Evolutionary conservation across 768 basidiomycete species (phyloP), one percentile per base, ranked within the genome.

Genomic region (Mycena galericulata): DNA sequence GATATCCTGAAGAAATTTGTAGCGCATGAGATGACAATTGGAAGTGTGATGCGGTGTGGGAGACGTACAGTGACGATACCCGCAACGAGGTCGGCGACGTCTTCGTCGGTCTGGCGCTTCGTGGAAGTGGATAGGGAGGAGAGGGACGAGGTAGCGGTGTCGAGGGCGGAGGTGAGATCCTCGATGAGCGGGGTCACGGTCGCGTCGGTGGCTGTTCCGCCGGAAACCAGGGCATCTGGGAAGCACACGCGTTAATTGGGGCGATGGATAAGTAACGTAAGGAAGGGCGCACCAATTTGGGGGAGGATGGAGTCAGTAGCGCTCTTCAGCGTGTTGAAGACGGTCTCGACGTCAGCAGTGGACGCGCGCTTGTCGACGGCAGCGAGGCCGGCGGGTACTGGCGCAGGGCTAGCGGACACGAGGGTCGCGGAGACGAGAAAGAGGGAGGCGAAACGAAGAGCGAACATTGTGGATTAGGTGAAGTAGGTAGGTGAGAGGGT

Each of bases 41-140:
- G 8, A 36, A n/a, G n/a, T n/a, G n/a, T n/a, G n/a, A n/a, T n/a
- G 34, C 34, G 14, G 14, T 7, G 34, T 7, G 34, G 14, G 22
- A 26, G 27, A 17, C 75, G n/a, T 38, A 77, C 77, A 29, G 68
- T 73, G 49, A 79, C 17, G 60, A 76, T 67, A 2, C 50, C 74
- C 1, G 77, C 76, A 27, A 76, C 67, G 45, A 76, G 72, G 32
- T 66, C 55, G 9, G 78, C 78, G 49, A 79, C 63, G 4, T 77
- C 76, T 34, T 71, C 62, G 50, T 75, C 58, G 2, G 74, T 67
- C 70, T 76, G 77, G 53, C 77, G 71, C 68, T 77, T 75, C 41
- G 32, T 20, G 53, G 32, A n/a, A 20, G 32, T 20, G 64, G 26
- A 62, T 20, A 79, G 72, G 2, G 57, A 62, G 1, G 60, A 40